phyloP scores from a whole-genome alignment of 2,329 filamentous ascomycete species.

The Aaosphaeria arxii region DNA sequence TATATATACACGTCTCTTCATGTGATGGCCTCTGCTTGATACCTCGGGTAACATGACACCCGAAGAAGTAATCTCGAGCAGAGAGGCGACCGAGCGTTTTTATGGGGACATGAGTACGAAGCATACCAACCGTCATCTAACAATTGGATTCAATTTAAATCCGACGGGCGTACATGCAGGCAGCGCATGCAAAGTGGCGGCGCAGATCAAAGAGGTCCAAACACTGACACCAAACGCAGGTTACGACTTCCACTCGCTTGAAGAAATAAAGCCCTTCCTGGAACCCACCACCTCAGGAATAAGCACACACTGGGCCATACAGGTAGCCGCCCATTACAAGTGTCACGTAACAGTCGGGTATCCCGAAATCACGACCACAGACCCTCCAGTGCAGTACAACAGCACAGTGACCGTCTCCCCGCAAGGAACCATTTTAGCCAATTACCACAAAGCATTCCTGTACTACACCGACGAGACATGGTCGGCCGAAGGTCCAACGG shows the following conservation, averaged over 20 bases:
- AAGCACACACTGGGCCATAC: slow-evolving; percentile 68
- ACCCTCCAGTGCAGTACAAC: slow-evolving; percentile 51
- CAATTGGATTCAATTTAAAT: no score
- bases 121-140: no score
- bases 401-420: slow-evolving; percentile 57
- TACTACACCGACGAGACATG: slow-evolving; percentile 67
- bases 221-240: slow-evolving; percentile 42
- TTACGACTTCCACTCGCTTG: slow-evolving; percentile 72
- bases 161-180: no score
- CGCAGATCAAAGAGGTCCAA: no score
- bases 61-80: no score
- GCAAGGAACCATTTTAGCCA: slow-evolving; percentile 51
- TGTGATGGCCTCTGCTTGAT: no score
- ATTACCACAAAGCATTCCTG: slow-evolving; percentile 64
- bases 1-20: no score
- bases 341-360: slow-evolving; percentile 72
- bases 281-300: slow-evolving; percentile 66
- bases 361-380: slow-evolving; percentile 53
- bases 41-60: no score
- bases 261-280: slow-evolving; percentile 66
- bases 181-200: no score
- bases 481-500: slow-evolving; percentile 51
- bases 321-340: slow-evolving; percentile 62
- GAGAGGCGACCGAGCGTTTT: no score
- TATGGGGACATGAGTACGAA: no score